Percentiles rank a stretch among this genome's conserved stretches.
These are phyloP conservation scores for Sphagnum contortum DNA, from an alignment of 225 moss, liverwort and hornwort genomes.

Conservation along the genomic window DNA sequence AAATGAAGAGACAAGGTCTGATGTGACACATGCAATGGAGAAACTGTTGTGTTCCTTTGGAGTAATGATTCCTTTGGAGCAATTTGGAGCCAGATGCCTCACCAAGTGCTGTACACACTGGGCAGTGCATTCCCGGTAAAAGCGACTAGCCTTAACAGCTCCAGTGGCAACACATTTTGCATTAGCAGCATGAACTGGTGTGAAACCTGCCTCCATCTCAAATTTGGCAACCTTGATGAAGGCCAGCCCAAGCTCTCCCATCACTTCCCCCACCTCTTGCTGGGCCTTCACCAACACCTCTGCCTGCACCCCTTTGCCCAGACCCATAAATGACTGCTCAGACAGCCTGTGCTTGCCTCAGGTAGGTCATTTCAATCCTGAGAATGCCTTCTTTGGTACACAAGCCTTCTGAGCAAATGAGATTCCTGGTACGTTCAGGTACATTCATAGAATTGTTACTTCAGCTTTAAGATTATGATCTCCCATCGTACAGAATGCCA, in stretches of 20 bases:
- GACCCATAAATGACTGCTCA: not conserved
- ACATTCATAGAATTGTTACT: too few relatives aligned
- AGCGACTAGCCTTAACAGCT: constrained; percentile 93
- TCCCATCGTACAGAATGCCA: too few relatives aligned
- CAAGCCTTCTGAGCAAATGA: too few relatives aligned
- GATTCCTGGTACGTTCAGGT: too few relatives aligned
- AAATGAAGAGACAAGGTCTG: too few relatives aligned
- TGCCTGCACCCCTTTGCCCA: constrained; percentile 48
- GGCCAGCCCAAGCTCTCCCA: constrained; percentile 92
- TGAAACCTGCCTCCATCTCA: constrained; percentile 60
- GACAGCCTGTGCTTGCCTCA: too few relatives aligned
- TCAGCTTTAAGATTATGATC: too few relatives aligned
- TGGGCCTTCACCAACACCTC: constrained; percentile 85
- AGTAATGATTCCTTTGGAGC: too few relatives aligned
- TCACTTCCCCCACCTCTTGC: constrained; percentile 97
- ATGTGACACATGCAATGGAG: too few relatives aligned
- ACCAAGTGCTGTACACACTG: constrained; percentile 94
- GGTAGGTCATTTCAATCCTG: too few relatives aligned
- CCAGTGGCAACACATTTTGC: constrained; percentile 82
- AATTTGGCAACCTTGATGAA: constrained; percentile 95
- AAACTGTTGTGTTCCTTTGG: too few relatives aligned
- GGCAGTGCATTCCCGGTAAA: constrained; percentile 83
- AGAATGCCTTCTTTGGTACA: too few relatives aligned
- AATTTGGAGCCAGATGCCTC: not conserved
- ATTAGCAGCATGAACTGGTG: constrained; percentile 54